Conservation (phyloP, 371 early-diverging fungal genomes). For the Syncephalis plumigaleata region DNA sequence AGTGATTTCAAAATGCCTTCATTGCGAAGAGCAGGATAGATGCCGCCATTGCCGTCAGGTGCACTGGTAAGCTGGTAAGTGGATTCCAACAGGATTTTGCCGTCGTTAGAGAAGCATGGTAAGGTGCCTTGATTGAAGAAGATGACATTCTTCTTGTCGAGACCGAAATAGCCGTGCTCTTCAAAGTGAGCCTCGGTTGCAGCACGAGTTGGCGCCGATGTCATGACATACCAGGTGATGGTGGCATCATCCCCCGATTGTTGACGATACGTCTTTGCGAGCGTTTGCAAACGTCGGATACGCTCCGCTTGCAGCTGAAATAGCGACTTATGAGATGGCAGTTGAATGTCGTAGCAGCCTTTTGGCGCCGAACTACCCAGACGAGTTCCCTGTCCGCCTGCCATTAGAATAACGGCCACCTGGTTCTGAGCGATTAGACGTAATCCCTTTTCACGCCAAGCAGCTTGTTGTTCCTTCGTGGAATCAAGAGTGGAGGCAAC, state of each 20-base stretch:
- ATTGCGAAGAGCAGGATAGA: slow-evolving; percentile 63
- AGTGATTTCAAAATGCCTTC: slow-evolving; percentile 64
- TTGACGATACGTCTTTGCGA: slow-evolving; percentile 23
- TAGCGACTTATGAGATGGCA: slow-evolving; percentile 72
- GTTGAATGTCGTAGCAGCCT: slow-evolving; percentile 81
- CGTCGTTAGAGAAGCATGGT: slow-evolving; percentile 45
- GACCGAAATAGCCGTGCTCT: slow-evolving; percentile 45
- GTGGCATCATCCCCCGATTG: slow-evolving; percentile 13
- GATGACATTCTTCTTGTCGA: slow-evolving; percentile 37
- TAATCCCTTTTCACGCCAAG: slow-evolving; percentile 64
- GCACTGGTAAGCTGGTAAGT: slow-evolving; percentile 44
- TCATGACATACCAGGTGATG: slow-evolving; percentile 72
- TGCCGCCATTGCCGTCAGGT: slow-evolving; percentile 84
- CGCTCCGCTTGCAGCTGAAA: slow-evolving; percentile 90
- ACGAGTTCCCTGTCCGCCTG: slow-evolving; percentile 84
- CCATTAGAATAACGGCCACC: slow-evolving; percentile 87
- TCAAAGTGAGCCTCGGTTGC: slow-evolving; percentile 45
- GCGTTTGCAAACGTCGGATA: slow-evolving; percentile 59
- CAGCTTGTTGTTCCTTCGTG: slow-evolving; percentile 25
- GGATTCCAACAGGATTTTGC: slow-evolving; percentile 44
- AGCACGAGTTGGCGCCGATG: slow-evolving; percentile 49
- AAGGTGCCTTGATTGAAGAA: slow-evolving; percentile 55
- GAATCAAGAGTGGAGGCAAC: slow-evolving; percentile 57
- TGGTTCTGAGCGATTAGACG: slow-evolving; percentile 61
- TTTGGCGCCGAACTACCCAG: slow-evolving; percentile 77